A percentile compares a stretch with the other conserved stretches of the same genome.
These are phyloP conservation scores for Blastosporella zonata DNA, from an alignment of 1,284 basidiomycete genomes.

Conservation along the genomic window DNA sequence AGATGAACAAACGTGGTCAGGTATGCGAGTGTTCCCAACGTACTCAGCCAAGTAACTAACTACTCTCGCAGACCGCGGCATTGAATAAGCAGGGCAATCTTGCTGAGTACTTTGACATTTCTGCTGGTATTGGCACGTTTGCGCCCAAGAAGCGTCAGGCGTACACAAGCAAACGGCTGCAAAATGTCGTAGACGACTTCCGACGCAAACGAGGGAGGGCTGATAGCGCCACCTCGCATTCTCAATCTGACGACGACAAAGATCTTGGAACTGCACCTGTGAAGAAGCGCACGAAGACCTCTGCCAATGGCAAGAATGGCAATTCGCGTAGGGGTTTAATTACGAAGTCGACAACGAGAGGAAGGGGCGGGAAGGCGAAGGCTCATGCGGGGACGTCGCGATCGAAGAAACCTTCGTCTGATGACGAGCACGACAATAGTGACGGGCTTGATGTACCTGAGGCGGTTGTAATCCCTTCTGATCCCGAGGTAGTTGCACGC, in stretches of 20 bases:
- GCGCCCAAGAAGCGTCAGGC: conserved; percentile 78
- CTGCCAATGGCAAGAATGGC: conserved; percentile 16
- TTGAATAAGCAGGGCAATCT: conserved; percentile 76
- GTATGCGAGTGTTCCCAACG: conserved; percentile 32
- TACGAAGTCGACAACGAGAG: conserved; percentile 2
- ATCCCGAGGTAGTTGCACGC: conserved; percentile 19
- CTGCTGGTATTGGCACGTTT: conserved; percentile 60
- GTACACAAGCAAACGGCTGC: conserved; percentile 84
- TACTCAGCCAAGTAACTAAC: background rate
- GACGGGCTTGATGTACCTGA: conserved; percentile 1
- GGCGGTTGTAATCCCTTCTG: conserved; percentile 13
- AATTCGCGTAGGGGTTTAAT: conserved; percentile 6
- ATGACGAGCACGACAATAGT: conserved; percentile 5
- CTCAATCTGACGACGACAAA: conserved; percentile 10
- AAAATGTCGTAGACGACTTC: conserved; percentile 86
- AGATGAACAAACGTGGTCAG: conserved; percentile 78
- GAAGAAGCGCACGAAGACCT: conserved; percentile 14
- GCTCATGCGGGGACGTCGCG: background rate
- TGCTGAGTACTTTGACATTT: conserved; percentile 58
- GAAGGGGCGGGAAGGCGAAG: background rate
- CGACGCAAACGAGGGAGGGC: conserved; percentile 37
- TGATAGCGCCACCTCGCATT: conserved; percentile 1
- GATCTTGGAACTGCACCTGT: conserved; percentile 6
- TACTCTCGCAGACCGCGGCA: conserved; percentile 46
- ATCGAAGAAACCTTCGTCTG: conserved; percentile 6